Evolutionary conservation across 2,329 filamentous ascomycete species (phyloP).

Genomic region (Nigrospora osmanthi): DNA sequence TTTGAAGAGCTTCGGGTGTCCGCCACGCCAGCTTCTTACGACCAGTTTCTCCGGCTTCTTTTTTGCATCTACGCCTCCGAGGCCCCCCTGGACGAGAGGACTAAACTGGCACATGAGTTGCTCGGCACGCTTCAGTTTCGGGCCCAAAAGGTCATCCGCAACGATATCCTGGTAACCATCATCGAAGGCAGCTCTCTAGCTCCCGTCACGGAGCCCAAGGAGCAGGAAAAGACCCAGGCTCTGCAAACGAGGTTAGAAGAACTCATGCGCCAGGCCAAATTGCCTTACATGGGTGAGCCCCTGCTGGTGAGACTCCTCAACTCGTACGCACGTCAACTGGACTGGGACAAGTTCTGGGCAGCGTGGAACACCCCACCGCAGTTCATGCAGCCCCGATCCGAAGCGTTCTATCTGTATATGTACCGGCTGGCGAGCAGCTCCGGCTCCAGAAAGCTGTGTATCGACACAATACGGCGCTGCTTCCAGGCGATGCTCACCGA

Average conservation of each 20-base stretch:
- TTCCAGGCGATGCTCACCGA: slow-evolving; percentile 54
- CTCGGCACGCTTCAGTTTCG: slow-evolving; percentile 37
- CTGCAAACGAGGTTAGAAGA: slow-evolving; percentile 37
- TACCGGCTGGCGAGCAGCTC: slow-evolving; percentile 41
- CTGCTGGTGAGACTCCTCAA: slow-evolving; percentile 33
- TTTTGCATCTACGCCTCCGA: slow-evolving; percentile 24
- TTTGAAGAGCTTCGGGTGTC: slow-evolving; percentile 27
- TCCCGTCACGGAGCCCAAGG: slow-evolving; percentile 19
- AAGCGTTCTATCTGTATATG: slow-evolving; percentile 46
- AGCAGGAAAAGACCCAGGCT: slow-evolving; percentile 20
- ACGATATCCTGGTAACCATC: slow-evolving; percentile 40
- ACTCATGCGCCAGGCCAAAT: slow-evolving; percentile 28
- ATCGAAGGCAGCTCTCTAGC: slow-evolving; percentile 30
- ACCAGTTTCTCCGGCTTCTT: slow-evolving; percentile 29
- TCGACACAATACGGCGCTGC: slow-evolving; percentile 40
- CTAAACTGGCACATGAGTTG: slow-evolving; percentile 32
- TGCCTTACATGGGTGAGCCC: slow-evolving; percentile 27
- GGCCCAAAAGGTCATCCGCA: slow-evolving; percentile 30
- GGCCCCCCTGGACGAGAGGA: slow-evolving; percentile 13
- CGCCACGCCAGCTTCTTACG: slow-evolving; percentile 25
- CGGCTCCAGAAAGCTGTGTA: slow-evolving; percentile 32
- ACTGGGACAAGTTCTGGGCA: slow-evolving; percentile 54
- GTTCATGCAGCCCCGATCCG: slow-evolving; percentile 37
- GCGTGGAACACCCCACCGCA: slow-evolving; percentile 48
- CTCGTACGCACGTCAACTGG: slow-evolving; percentile 33